A percentile compares a stretch with the other conserved stretches of the same genome.
phyloP scores from a whole-genome alignment of 345 rosid genomes.

The Zanthoxylum bungeanum region DNA sequence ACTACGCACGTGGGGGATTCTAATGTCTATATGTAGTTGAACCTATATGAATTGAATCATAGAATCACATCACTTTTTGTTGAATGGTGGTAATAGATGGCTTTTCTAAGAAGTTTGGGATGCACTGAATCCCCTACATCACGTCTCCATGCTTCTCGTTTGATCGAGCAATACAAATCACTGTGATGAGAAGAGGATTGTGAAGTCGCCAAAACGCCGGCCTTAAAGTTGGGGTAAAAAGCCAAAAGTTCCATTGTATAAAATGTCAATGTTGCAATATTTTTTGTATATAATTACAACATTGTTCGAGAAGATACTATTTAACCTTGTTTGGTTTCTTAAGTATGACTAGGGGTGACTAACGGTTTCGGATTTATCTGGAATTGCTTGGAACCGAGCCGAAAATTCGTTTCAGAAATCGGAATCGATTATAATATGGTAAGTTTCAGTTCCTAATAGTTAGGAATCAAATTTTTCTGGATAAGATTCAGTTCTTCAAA shows the following conservation, averaged over 20 bases:
- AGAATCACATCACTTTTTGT: not conserved
- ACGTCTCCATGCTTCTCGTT: slow-evolving; percentile 83
- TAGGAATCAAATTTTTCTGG: no score
- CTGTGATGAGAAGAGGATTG: slow-evolving; percentile 31
- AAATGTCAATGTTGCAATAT: not conserved
- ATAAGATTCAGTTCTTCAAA: no score
- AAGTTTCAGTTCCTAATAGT: no score
- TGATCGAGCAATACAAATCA: slow-evolving; percentile 90
- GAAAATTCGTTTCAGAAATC: no score
- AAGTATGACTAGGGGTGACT: no score
- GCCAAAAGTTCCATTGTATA: not conserved
- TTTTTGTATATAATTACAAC: not conserved
- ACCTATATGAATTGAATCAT: not conserved
- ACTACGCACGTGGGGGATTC: no score
- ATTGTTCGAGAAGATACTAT: no score
- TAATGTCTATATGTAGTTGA: not conserved
- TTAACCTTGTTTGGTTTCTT: no score
- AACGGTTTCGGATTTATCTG: no score
- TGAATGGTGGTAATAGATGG: slow-evolving; percentile 48
- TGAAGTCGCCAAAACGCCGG: not conserved
- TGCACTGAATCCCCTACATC: slow-evolving; percentile 79
- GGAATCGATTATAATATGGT: no score
- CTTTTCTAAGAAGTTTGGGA: slow-evolving; percentile 75
- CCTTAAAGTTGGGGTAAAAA: not conserved
- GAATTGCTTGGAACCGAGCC: no score